These are phyloP conservation scores for Chalara sp. DNA, from an alignment of 2,329 filamentous ascomycete species.

Conservation along the genomic window DNA sequence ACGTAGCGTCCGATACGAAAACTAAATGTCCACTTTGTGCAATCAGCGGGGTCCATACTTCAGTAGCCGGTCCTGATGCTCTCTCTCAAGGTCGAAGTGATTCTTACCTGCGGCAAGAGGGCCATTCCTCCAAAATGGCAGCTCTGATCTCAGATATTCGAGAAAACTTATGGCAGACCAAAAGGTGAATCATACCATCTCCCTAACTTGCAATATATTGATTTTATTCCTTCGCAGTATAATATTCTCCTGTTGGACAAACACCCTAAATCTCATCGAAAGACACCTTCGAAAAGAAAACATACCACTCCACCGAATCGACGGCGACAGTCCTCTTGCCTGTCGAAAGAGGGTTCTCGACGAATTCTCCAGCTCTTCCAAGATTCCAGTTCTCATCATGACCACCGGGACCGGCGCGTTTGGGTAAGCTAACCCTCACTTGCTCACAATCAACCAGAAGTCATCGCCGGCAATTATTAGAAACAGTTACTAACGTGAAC, in stretches of 20 bases:
- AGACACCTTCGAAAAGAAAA: conserved; percentile 22
- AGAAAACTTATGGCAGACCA: conserved; percentile 15
- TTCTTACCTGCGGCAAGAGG: conserved; percentile 24
- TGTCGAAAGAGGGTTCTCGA: conserved; percentile 33
- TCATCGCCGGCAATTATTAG: not conserved
- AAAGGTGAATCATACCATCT: conserved; percentile 13
- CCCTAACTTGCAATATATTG: conserved; percentile 27
- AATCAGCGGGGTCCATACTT: conserved; percentile 1
- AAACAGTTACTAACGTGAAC: conserved; percentile 1
- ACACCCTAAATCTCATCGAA: conserved; percentile 23
- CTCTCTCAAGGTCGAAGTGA: not conserved
- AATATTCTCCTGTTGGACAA: conserved; percentile 14
- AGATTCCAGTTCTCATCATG: conserved; percentile 36
- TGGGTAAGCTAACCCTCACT: conserved; percentile 21
- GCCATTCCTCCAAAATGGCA: conserved; percentile 29
- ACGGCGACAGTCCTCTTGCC: conserved; percentile 33
- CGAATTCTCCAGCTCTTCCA: conserved; percentile 27
- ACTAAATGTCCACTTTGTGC: conserved; percentile 21
- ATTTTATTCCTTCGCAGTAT: conserved; percentile 34
- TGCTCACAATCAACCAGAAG: not conserved
- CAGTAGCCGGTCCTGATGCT: conserved; percentile 15
- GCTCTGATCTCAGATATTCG: conserved; percentile 27
- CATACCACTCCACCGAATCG: conserved; percentile 33
- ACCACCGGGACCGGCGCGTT: conserved; percentile 22
- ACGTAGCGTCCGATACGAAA: conserved; percentile 4